A percentile compares a stretch with the other conserved stretches of the same genome.
Conservation (phyloP, 108 stramenopile species). For the Asterionellopsis glacialis region DNA sequence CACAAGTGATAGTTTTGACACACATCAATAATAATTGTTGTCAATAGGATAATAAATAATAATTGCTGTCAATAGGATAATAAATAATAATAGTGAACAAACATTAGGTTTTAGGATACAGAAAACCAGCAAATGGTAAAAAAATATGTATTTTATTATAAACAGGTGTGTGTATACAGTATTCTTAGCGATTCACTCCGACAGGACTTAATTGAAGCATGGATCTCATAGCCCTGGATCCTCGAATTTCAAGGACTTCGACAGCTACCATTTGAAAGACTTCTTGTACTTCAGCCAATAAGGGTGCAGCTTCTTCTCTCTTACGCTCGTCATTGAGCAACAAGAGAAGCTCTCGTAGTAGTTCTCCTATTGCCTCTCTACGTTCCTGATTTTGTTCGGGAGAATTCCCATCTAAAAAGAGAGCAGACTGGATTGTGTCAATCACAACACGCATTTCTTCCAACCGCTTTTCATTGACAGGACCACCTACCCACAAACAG, state of each 20-base stretch:
- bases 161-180: no score
- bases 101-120: no score
- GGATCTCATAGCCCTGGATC: constrained; percentile 65
- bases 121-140: no score
- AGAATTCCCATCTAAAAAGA: constrained; percentile 19
- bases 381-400: constrained; percentile 6
- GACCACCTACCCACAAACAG: constrained; percentile 59
- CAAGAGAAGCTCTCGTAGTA: constrained; percentile 40
- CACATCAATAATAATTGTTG: no score
- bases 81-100: no score
- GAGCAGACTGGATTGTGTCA: constrained; percentile 64
- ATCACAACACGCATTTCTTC: constrained; percentile 58
- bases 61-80: no score
- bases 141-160: no score
- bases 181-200: no score
- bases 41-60: no score
- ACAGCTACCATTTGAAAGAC: constrained; percentile 84
- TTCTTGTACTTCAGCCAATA: constrained; percentile 60
- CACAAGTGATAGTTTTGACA: no score
- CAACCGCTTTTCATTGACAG: constrained; percentile 72
- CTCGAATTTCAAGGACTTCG: constrained; percentile 81
- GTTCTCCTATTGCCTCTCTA: constrained; percentile 41
- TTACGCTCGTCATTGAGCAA: constrained; percentile 47
- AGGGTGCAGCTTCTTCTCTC: constrained; percentile 53
- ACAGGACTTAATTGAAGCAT: constrained; percentile 37